Percentiles rank a stretch among this genome's conserved stretches.
Evolutionary conservation across 345 rosid genomes (phyloP).

Genomic region (Geranium rotundifolium): DNA sequence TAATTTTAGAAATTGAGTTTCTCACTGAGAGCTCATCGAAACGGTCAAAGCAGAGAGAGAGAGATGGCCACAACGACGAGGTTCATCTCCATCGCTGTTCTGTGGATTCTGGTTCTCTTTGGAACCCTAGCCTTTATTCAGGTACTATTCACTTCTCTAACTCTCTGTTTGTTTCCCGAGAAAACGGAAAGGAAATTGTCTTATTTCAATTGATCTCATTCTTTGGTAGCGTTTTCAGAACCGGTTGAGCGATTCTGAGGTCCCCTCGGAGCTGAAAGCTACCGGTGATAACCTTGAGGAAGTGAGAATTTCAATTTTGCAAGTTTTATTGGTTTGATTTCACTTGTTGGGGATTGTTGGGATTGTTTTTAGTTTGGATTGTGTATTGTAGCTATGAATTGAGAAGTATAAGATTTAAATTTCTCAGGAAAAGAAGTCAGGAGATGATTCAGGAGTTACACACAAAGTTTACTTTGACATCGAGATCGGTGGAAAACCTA

Average conservation of each 20-base stretch:
- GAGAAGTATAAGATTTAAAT: background rate
- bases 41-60: background rate
- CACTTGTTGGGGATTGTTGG: background rate
- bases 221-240: conserved; percentile 23
- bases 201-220: background rate
- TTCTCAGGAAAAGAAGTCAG: conserved; percentile 28
- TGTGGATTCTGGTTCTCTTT: conserved; percentile 51
- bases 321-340: background rate
- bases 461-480: conserved; percentile 85
- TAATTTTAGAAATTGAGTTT: background rate
- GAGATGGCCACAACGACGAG: conserved; percentile 47
- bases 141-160: conserved; percentile 17
- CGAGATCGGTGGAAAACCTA: conserved; percentile 72
- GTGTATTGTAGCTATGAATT: background rate
- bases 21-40: background rate
- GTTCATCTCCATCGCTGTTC: conserved; percentile 30
- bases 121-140: conserved; percentile 62
- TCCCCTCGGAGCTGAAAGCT: conserved; percentile 27
- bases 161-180: conserved; percentile 3
- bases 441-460: conserved; percentile 51
- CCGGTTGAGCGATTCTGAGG: conserved; percentile 39
- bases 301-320: background rate
- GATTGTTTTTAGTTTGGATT: conserved; percentile 1
- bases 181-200: background rate
- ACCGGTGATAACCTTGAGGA: conserved; percentile 22